A percentile compares a stretch with the other conserved stretches of the same genome.
Evolutionary conservation across 164 flowering plant species (phyloP).

Genomic region (Warburgia ugandensis): DNA sequence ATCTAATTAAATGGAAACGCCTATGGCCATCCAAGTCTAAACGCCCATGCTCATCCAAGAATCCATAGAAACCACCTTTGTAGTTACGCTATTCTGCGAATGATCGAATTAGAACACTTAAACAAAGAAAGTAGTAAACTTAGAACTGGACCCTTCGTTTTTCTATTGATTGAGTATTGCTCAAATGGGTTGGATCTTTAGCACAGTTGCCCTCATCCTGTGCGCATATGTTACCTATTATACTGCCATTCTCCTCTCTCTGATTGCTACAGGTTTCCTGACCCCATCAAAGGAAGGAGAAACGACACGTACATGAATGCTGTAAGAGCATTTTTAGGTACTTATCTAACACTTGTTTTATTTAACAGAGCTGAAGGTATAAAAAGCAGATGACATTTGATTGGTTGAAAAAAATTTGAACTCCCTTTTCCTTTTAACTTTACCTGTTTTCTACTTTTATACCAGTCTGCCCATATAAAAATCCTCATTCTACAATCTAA

Average conservation of each 20-base stretch:
- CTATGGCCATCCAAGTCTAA: too few relatives aligned
- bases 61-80: too few relatives aligned
- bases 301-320: constrained; percentile 11
- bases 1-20: too few relatives aligned
- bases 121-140: too few relatives aligned
- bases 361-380: neutral
- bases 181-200: constrained; percentile 15
- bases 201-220: constrained; percentile 7
- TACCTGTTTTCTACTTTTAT: neutral
- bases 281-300: constrained; percentile 6
- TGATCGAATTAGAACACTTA: too few relatives aligned
- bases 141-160: too few relatives aligned
- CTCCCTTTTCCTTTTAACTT: neutral
- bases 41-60: too few relatives aligned
- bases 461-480: neutral
- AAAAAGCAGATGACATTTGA: neutral
- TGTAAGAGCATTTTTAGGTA: constrained; percentile 9
- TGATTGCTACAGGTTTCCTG: constrained; percentile 14
- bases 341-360: neutral
- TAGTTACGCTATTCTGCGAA: too few relatives aligned
- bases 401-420: neutral
- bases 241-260: constrained; percentile 12
- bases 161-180: constrained; percentile 18
- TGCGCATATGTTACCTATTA: constrained; percentile 10
- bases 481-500: neutral